These are phyloP conservation scores for Cyclostephanos invisitatus DNA, from an alignment of 108 stramenopile species.

Conservation along the genomic window DNA sequence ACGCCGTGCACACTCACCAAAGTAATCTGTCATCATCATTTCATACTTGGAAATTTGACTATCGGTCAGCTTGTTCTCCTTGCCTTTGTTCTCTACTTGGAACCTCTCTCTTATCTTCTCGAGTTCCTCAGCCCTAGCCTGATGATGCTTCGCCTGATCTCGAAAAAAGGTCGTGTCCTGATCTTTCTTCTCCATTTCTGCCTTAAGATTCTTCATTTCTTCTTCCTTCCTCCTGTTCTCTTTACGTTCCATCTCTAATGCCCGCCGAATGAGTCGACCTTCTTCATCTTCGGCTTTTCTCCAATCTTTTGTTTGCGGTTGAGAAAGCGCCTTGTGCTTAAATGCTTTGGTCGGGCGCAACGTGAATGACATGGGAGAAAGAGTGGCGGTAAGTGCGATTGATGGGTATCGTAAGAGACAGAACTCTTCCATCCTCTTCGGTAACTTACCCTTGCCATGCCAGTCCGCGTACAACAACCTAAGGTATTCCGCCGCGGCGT, in stretches of 20 bases:
- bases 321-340: conserved; percentile 13
- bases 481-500: conserved; percentile 4
- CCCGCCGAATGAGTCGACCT: not conserved
- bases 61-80: not conserved
- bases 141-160: conserved; percentile 8
- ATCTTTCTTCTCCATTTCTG: conserved; percentile 5
- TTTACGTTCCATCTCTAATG: not conserved
- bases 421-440: not conserved
- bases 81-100: not conserved
- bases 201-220: not conserved
- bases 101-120: not conserved
- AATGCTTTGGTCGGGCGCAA: not conserved
- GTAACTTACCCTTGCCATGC: conserved; percentile 3
- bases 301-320: not conserved
- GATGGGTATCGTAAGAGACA: not conserved
- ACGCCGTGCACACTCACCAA: not conserved
- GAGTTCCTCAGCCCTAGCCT: not conserved
- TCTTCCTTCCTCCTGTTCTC: not conserved
- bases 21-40: conserved; percentile 1
- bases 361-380: not conserved
- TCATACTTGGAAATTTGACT: not conserved
- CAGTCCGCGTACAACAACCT: not conserved
- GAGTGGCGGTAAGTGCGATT: not conserved
- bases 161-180: not conserved
- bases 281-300: not conserved